Evolutionary conservation across 1,139 yeast species (phyloP), one percentile per base, ranked within the genome.

Genomic region (Suhomyces yuchorum): DNA sequence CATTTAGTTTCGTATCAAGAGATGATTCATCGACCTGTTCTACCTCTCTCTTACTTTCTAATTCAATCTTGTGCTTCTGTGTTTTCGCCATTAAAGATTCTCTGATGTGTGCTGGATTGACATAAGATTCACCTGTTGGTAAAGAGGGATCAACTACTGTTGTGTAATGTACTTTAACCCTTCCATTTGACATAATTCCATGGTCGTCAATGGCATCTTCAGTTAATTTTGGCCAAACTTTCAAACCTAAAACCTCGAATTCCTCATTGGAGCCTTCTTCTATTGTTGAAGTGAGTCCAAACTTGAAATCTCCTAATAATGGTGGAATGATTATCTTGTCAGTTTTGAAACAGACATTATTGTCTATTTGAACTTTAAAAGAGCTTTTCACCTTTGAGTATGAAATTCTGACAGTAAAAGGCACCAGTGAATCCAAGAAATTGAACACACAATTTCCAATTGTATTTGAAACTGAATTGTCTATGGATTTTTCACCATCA

Each of bases 311-410:
- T 5, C 65, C 60, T 1, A 51, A 23, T 28, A 55, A 46, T 3
- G 49, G 42, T 18, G 77, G 77, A 19, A 82, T 59, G 22, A 62
- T 58, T 37, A 86, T 68, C 46, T 77, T 64, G 51, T 80, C 77
- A 0, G 91, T 84, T 60, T 82, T 83, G 66, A 86, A 81, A 60
- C 91, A 83, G 48, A 87, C 71, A 56, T 79, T 81, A 60, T 87
- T 87, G 61, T 87, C 90, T 40, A 85, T 66, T 55, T 87, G 90
- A 15, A 86, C 75, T 55, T 84, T 84, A 51, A 87, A 73, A 57
- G 76, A 65, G 28, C 71, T 69, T 24, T 54, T 52, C 0, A 52
- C 35, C n/a, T 66, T 63, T 30, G 82, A 76, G 57, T 84, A 85
- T 2, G 86, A 79, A 12, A 86, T 57, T 64, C 91, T 78, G n/a